Conservation (phyloP, 1,284 basidiomycete species). For the Leccinum fallax region DNA sequence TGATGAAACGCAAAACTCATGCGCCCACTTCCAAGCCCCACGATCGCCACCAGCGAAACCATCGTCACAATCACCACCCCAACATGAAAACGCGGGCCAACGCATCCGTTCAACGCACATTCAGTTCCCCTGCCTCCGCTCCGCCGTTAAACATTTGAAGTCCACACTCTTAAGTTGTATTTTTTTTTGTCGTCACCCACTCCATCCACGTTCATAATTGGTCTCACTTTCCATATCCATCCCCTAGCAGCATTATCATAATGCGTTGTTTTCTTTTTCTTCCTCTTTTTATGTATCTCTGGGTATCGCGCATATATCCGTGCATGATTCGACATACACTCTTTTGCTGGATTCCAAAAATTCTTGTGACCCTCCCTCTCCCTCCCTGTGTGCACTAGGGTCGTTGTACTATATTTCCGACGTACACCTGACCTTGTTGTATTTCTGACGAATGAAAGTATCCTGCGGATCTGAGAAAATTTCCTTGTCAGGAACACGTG, state of each 20-base stretch:
- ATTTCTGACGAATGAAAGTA: conserved; percentile 15
- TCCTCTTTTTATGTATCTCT: conserved; percentile 19
- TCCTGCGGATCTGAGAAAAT: not conserved
- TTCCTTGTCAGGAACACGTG: conserved; percentile 28
- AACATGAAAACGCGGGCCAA: conserved; percentile 66
- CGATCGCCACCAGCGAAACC: conserved; percentile 40
- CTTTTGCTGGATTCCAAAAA: conserved; percentile 10
- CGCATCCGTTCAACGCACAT: conserved; percentile 59
- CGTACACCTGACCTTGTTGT: conserved; percentile 19
- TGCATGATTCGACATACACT: conserved; percentile 16
- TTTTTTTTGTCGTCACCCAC: conserved; percentile 13
- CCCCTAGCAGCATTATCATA: conserved; percentile 16
- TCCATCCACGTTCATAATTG: conserved; percentile 9
- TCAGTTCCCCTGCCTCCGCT: conserved; percentile 39
- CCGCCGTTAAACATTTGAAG: conserved; percentile 36
- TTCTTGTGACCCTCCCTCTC: not conserved
- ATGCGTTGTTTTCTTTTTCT: not conserved
- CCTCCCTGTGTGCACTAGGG: conserved; percentile 2
- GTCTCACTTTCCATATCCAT: conserved; percentile 7
- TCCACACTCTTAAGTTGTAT: conserved; percentile 21
- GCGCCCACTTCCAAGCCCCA: conserved; percentile 39
- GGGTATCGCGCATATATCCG: conserved; percentile 31
- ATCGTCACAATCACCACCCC: conserved; percentile 52
- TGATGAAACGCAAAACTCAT: conserved; percentile 60
- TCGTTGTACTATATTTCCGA: conserved; percentile 8